Conservation (phyloP, 352 stramenopile genomes). For the Phytophthora fragariae region DNA sequence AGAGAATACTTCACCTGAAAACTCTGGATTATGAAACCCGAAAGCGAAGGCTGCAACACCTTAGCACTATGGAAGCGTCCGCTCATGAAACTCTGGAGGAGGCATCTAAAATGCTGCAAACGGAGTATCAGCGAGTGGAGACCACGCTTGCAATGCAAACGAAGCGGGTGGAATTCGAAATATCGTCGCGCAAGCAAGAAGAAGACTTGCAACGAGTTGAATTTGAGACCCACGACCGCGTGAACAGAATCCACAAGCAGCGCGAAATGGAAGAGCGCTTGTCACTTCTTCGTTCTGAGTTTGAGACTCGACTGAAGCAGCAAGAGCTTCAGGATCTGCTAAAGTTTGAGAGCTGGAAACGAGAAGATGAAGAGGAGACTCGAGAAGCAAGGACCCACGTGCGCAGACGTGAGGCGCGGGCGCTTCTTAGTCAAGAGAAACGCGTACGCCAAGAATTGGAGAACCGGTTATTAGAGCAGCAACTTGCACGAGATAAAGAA, state of each 20-base stretch:
- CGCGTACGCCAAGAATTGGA: conserved; percentile 65
- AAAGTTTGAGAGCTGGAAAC: conserved; percentile 79
- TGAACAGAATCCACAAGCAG: conserved; percentile 67
- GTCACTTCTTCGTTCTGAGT: conserved; percentile 71
- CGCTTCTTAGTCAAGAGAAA: conserved; percentile 59
- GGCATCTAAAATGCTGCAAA: conserved; percentile 65
- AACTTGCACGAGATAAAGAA: conserved; percentile 56
- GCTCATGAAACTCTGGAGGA: conserved; percentile 73
- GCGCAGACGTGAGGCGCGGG: conserved; percentile 51
- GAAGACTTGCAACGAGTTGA: conserved; percentile 81
- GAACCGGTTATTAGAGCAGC: conserved; percentile 49
- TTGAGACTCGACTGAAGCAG: conserved; percentile 73
- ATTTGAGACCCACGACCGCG: conserved; percentile 71
- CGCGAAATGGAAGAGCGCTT: conserved; percentile 73
- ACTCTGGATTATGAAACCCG: conserved; percentile 77
- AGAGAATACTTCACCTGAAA: conserved; percentile 71
- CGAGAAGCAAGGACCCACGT: conserved; percentile 41
- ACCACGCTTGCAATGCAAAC: conserved; percentile 60
- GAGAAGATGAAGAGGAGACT: conserved; percentile 64
- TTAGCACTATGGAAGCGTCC: conserved; percentile 65
- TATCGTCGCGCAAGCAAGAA: conserved; percentile 75
- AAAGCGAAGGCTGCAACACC: conserved; percentile 66
- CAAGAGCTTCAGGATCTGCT: conserved; percentile 76
- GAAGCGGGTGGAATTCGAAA: conserved; percentile 74
- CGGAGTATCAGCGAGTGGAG: conserved; percentile 66